Conservation (phyloP, 2,329 filamentous ascomycete genomes). For the Aspergillus bombycis region DNA sequence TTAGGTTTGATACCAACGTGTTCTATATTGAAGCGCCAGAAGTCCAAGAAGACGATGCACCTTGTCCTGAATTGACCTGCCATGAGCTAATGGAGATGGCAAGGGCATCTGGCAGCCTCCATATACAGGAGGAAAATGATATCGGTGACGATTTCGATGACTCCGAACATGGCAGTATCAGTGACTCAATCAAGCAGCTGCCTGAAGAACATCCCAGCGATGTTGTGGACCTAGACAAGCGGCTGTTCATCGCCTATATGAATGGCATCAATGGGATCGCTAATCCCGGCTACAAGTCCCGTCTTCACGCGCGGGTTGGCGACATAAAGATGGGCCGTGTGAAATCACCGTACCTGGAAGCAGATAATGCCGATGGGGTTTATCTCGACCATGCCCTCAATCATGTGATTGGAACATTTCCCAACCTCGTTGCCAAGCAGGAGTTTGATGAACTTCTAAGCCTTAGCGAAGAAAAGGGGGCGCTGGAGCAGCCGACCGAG, state of each 20-base stretch:
- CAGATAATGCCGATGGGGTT: slow-evolving; percentile 32
- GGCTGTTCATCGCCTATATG: slow-evolving; percentile 45
- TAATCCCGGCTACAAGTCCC: slow-evolving; percentile 36
- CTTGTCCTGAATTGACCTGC: slow-evolving; percentile 37
- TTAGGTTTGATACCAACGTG: slow-evolving; percentile 39
- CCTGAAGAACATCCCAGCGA: slow-evolving; percentile 43
- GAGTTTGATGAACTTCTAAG: slow-evolving; percentile 39
- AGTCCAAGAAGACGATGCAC: slow-evolving; percentile 28
- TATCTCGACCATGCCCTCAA: slow-evolving; percentile 42
- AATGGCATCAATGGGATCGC: slow-evolving; percentile 45
- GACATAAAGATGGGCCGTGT: slow-evolving; percentile 37
- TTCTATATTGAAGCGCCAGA: slow-evolving; percentile 38
- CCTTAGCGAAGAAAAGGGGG: slow-evolving; percentile 28
- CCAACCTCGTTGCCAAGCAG: slow-evolving; percentile 41
- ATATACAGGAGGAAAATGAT: slow-evolving; percentile 22
- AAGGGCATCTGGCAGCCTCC: slow-evolving; percentile 27
- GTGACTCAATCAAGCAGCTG: slow-evolving; percentile 24
- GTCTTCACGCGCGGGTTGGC: slow-evolving; percentile 37
- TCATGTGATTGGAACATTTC: slow-evolving; percentile 46
- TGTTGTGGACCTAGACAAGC: slow-evolving; percentile 42
- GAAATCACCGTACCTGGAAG: slow-evolving; percentile 36
- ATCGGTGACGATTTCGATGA: slow-evolving; percentile 24
- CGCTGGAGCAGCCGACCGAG: slow-evolving; percentile 15
- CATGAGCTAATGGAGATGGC: slow-evolving; percentile 46
- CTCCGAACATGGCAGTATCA: slow-evolving; percentile 20